Evolutionary conservation across 1,139 yeast genomes (phyloP).

Genomic region (Taphrina populina): DNA sequence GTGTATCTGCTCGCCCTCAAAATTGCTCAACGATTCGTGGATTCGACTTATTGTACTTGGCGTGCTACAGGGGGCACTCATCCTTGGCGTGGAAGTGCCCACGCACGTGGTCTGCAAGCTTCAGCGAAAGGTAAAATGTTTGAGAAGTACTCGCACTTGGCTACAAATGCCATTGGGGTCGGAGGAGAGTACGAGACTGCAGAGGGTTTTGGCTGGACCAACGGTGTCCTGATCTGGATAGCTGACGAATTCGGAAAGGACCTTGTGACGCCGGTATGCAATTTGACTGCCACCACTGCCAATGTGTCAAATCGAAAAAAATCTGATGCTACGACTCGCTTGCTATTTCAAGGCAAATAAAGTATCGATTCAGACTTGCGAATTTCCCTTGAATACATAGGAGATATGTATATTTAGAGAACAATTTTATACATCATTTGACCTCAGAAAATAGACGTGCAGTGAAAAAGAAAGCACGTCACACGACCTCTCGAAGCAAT

Average conservation of each 20-base stretch:
- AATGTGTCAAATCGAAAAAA: no score
- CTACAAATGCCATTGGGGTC: slow-evolving; percentile 30
- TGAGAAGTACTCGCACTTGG: slow-evolving; percentile 28
- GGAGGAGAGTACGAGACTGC: slow-evolving; percentile 34
- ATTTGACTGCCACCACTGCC: slow-evolving; percentile 11
- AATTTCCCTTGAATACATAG: no score
- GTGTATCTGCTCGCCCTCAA: slow-evolving; percentile 13
- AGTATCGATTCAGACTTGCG: no score
- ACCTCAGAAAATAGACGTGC: no score
- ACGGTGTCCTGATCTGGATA: slow-evolving; percentile 34
- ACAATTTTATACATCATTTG: no score
- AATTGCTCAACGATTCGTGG: slow-evolving; percentile 30
- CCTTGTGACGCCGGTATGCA: slow-evolving; percentile 26
- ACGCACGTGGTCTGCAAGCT: slow-evolving; percentile 1
- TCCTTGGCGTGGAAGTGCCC: slow-evolving; percentile 4
- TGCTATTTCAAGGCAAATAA: no score
- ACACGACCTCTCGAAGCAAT: slow-evolving; percentile 15
- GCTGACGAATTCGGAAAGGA: slow-evolving; percentile 23
- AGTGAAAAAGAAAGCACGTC: no score
- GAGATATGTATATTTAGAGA: no score
- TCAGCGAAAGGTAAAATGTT: slow-evolving; percentile 28
- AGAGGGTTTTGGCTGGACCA: slow-evolving; percentile 33
- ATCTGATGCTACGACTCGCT: no score
- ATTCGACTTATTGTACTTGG: slow-evolving; percentile 33
- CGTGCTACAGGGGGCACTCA: slow-evolving; percentile 29